phyloP scores from a whole-genome alignment of 73 alveolate genomes.

The Symbiodinium natans region DNA sequence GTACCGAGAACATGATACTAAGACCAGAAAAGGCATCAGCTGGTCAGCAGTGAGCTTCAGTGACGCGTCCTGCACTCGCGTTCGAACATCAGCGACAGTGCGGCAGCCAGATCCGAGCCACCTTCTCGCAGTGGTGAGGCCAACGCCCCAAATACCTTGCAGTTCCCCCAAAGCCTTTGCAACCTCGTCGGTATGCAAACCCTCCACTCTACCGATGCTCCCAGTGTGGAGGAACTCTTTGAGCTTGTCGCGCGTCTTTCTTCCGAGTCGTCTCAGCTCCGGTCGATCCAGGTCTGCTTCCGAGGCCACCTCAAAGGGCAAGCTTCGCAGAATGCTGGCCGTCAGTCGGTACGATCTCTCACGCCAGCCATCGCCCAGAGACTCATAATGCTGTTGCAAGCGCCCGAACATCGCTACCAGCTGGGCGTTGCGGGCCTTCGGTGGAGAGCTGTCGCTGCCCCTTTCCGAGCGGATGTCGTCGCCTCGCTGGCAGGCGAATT shows the following conservation, averaged over 20 bases:
- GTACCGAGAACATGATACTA: no score
- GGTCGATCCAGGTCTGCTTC: not conserved
- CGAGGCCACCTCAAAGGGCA: constrained; percentile 31
- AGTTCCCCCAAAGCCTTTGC: constrained; percentile 17
- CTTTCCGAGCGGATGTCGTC: not conserved
- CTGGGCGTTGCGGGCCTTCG: not conserved
- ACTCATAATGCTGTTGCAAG: constrained; percentile 75
- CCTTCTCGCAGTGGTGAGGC: constrained; percentile 66
- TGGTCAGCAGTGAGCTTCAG: constrained; percentile 25
- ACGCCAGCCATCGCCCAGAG: constrained; percentile 78
- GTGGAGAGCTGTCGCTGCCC: not conserved
- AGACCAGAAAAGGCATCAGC: no score
- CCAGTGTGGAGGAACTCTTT: constrained; percentile 61
- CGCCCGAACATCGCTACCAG: constrained; percentile 19
- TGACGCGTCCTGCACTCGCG: constrained; percentile 1
- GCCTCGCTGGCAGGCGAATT: constrained; percentile 65
- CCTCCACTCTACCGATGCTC: constrained; percentile 58
- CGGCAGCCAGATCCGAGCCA: constrained; percentile 85
- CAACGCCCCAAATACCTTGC: constrained; percentile 93
- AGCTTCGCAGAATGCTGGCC: constrained; percentile 44
- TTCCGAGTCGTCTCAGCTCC: constrained; percentile 34
- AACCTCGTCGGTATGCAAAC: constrained; percentile 18
- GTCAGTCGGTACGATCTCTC: constrained; percentile 79
- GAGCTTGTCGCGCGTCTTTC: constrained; percentile 73
- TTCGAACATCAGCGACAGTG: constrained; percentile 33